Evolutionary conservation across 148 eudicot species (phyloP).

Genomic region (Polygonum aviculare): DNA sequence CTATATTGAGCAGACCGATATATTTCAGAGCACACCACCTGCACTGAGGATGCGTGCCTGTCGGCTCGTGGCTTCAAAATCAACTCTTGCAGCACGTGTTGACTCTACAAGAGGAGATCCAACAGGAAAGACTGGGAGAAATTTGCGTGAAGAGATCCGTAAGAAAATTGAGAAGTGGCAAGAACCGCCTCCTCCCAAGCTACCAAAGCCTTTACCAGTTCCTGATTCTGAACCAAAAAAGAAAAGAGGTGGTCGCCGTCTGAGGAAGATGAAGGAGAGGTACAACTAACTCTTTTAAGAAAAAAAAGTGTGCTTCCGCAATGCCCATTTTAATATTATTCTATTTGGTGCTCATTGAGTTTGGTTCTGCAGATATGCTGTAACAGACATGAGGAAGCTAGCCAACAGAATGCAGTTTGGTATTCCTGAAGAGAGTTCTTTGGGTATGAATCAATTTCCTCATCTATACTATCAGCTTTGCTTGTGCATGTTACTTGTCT

Average conservation of each 20-base stretch:
- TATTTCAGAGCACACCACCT: conserved; percentile 87
- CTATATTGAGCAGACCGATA: conserved; percentile 79
- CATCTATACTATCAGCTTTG: neutral
- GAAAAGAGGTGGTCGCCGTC: conserved; percentile 93
- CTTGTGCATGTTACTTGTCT: neutral
- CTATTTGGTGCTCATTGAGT: neutral
- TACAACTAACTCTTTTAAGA: neutral
- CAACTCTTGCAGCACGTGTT: conserved; percentile 88
- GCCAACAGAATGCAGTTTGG: conserved; percentile 98
- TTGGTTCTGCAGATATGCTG: conserved; percentile 39
- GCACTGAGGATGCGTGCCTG: conserved; percentile 80
- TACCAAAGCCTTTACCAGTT: conserved; percentile 95
- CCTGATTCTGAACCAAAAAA: conserved; percentile 98
- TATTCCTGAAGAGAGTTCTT: conserved; percentile 90
- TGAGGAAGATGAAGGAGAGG: conserved; percentile 91
- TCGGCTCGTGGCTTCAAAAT: conserved; percentile 76
- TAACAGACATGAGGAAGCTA: conserved; percentile 93
- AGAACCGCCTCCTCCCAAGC: conserved; percentile 98
- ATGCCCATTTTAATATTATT: neutral
- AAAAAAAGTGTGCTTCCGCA: neutral
- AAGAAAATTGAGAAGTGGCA: conserved; percentile 99
- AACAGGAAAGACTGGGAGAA: conserved; percentile 69
- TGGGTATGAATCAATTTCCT: conserved; percentile 28
- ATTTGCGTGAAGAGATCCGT: conserved; percentile 61
- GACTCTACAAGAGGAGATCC: conserved; percentile 90